Conservation (phyloP, 176 grass and related monocot species). For the Triticum aestivum region IWGSC_CS_RefSeq_v2.1 NC_057800.1:739885201-739885700, state of each 20-base stretch:
- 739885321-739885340: slow-evolving; percentile 87
- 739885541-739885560: slow-evolving; percentile 94
- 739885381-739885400: background rate
- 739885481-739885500: slow-evolving; percentile 76
- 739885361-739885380: background rate
- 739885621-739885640: no score
- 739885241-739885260: slow-evolving; percentile 92
- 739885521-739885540: slow-evolving; percentile 95
- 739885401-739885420: background rate
- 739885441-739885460: slow-evolving; percentile 98
- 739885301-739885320: slow-evolving; percentile 74
- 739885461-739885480: slow-evolving; percentile 97
- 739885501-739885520: slow-evolving; percentile 80
- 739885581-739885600: no score
- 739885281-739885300: slow-evolving; percentile 98
- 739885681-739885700: background rate
- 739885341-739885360: slow-evolving; percentile 55
- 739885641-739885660: no score
- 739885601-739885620: no score
- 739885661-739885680: background rate
- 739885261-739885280: slow-evolving; percentile 94
- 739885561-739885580: background rate
- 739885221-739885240: slow-evolving; percentile 98
- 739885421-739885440: slow-evolving; percentile 60
- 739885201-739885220: slow-evolving; percentile 67